Evolutionary conservation across 768 basidiomycete genomes (phyloP).

Genomic region (Asterophora parasitica): DNA sequence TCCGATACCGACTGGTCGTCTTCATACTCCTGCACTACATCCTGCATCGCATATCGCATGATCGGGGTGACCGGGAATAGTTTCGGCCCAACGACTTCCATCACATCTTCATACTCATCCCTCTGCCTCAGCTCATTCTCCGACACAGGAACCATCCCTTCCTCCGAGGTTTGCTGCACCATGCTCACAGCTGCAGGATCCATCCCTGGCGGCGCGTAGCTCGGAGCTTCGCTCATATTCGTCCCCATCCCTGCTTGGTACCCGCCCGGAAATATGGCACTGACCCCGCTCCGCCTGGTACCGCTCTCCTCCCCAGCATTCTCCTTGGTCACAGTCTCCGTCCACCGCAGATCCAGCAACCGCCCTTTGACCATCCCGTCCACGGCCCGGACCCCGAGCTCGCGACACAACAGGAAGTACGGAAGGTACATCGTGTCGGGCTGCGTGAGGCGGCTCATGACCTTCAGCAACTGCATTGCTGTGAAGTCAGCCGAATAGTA

Average conservation of each 20-base stretch:
- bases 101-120: constrained; percentile 45
- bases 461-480: constrained; percentile 75
- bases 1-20: constrained; percentile 72
- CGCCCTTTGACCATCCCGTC: constrained; percentile 82
- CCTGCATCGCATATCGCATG: constrained; percentile 79
- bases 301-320: constrained; percentile 29
- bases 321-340: constrained; percentile 61
- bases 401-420: constrained; percentile 79
- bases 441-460: constrained; percentile 74
- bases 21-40: constrained; percentile 80
- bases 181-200: constrained; percentile 39
- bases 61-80: constrained; percentile 75
- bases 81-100: constrained; percentile 68
- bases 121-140: constrained; percentile 36
- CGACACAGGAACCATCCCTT: constrained; percentile 30
- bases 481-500: constrained; percentile 63
- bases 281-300: constrained; percentile 18
- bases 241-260: not conserved
- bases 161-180: constrained; percentile 21
- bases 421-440: constrained; percentile 59
- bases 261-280: not conserved
- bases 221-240: constrained; percentile 5
- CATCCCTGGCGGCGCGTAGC: constrained; percentile 24
- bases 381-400: constrained; percentile 78
- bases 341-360: constrained; percentile 74